These are phyloP conservation scores for Piromyces finnis DNA, from an alignment of 192 early-diverging fungal species.

Conservation along the genomic window DNA sequence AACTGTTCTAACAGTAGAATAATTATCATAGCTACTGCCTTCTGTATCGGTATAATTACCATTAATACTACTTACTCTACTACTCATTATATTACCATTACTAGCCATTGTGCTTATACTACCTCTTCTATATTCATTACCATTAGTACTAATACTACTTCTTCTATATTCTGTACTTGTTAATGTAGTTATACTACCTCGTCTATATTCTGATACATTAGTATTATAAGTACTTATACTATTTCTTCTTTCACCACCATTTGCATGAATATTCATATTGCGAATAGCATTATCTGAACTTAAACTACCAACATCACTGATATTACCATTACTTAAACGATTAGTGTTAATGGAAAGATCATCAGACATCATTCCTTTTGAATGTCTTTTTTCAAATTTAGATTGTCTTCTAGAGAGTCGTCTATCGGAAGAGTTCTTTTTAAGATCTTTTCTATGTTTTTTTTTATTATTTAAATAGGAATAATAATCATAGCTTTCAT, in stretches of 20 bases:
- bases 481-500: background rate
- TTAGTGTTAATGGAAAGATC: background rate
- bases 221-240: background rate
- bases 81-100: background rate
- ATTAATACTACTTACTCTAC: background rate
- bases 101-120: background rate
- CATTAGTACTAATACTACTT: background rate
- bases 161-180: background rate
- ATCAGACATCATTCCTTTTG: background rate
- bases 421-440: background rate
- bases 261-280: background rate
- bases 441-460: background rate
- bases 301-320: background rate
- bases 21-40: background rate
- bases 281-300: background rate
- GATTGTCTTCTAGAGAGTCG: background rate
- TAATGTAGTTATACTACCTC: background rate
- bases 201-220: background rate
- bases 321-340: background rate
- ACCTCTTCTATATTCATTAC: background rate
- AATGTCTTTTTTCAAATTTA: background rate
- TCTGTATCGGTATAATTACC: background rate
- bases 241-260: background rate
- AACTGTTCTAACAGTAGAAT: background rate
- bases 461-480: background rate